These are phyloP conservation scores for Pseudotsuga menziesii DNA, from an alignment of 75 land plant genomes.

Conservation along the genomic window DNA sequence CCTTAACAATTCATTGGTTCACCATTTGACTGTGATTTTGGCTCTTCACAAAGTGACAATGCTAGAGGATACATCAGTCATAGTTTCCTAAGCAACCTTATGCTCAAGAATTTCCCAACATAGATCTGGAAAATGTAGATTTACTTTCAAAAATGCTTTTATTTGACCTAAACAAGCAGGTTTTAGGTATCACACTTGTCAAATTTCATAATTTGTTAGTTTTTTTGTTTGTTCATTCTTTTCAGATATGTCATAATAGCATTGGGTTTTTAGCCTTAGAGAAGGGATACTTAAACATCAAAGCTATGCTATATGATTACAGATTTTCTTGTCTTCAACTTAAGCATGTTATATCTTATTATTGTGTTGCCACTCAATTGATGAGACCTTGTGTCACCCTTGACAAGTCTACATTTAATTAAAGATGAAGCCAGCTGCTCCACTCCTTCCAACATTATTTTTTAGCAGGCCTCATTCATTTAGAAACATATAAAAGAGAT, in stretches of 20 bases:
- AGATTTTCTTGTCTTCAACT: neutral
- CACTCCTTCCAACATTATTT: conserved; percentile 75
- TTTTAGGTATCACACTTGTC: conserved; percentile 48
- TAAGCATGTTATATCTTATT: neutral
- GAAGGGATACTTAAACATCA: conserved; percentile 14
- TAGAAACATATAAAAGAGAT: conserved; percentile 91
- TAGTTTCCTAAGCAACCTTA: conserved; percentile 65
- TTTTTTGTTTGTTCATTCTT: neutral
- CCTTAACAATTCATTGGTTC: conserved; percentile 78
- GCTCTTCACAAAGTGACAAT: conserved; percentile 88
- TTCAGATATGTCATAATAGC: conserved; percentile 7
- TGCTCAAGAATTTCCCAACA: conserved; percentile 51
- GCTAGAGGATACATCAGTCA: conserved; percentile 82
- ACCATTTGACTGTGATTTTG: conserved; percentile 84
- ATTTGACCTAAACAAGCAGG: conserved; percentile 78
- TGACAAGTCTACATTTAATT: conserved; percentile 76
- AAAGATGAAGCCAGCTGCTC: conserved; percentile 82
- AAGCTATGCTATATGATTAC: neutral
- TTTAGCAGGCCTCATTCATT: conserved; percentile 79
- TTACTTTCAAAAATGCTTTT: conserved; percentile 89
- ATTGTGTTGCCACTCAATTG: conserved; percentile 36
- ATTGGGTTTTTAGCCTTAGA: conserved; percentile 60
- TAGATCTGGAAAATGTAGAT: conserved; percentile 59
- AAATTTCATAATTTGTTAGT: neutral
- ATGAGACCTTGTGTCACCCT: conserved; percentile 78